phyloP scores from a whole-genome alignment of 371 early-diverging fungal genomes.

The Funneliformis caledonium region DNA sequence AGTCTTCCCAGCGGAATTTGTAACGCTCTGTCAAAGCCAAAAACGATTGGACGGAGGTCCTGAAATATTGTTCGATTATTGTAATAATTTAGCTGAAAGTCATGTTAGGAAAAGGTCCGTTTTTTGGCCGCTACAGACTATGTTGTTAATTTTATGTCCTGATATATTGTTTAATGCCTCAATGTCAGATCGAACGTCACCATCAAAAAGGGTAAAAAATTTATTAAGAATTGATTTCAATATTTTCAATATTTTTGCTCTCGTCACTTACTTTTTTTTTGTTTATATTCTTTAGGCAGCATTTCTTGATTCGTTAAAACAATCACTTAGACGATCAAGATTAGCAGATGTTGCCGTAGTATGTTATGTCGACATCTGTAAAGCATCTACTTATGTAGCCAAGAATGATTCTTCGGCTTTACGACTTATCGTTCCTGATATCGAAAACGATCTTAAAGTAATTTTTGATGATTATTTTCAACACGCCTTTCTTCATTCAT shows the following conservation, averaged over 20 bases:
- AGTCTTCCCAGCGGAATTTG: conserved; percentile 78
- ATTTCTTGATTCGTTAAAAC: conserved; percentile 71
- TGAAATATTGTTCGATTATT: conserved; percentile 79
- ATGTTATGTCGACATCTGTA: conserved; percentile 82
- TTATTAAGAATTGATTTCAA: background rate
- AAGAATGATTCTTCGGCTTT: conserved; percentile 69
- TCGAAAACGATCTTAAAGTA: conserved; percentile 77
- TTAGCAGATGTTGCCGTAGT: conserved; percentile 77
- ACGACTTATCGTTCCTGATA: conserved; percentile 69
- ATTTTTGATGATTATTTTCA: background rate
- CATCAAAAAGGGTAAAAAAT: conserved; percentile 50
- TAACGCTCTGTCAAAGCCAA: conserved; percentile 68
- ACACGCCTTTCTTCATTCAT: background rate
- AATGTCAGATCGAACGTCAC: conserved; percentile 52
- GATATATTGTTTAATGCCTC: conserved; percentile 67
- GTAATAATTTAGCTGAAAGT: conserved; percentile 72
- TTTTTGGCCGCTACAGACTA: conserved; percentile 85
- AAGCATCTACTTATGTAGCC: conserved; percentile 74
- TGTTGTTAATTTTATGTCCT: conserved; percentile 81
- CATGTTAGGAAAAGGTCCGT: conserved; percentile 63
- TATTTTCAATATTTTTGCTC: background rate
- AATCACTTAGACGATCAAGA: conserved; percentile 62
- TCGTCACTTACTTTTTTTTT: conserved; percentile 49
- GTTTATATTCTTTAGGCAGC: conserved; percentile 1
- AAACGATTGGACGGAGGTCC: conserved; percentile 78